A percentile compares a stretch with the other conserved stretches of the same genome.
Conservation (phyloP, 495 filamentous ascomycete genomes). For the Trichoderma orchidacearum region DNA sequence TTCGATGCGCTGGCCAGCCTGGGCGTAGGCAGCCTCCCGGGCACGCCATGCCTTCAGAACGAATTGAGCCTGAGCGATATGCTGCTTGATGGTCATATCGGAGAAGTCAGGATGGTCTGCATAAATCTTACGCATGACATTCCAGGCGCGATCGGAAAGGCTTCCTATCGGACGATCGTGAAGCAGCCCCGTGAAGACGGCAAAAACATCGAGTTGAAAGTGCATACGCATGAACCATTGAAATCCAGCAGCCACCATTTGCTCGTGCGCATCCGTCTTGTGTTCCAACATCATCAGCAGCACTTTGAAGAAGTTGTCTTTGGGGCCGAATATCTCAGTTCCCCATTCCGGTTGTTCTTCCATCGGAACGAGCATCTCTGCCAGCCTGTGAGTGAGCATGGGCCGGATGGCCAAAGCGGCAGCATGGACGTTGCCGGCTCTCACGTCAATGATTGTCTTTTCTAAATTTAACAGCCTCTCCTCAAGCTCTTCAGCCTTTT, state of each 20-base stretch:
- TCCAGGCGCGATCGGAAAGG: slow-evolving; percentile 40
- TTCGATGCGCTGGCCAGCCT: slow-evolving; percentile 9
- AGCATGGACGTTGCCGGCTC: slow-evolving; percentile 46
- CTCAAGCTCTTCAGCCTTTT: slow-evolving; percentile 29
- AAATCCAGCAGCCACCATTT: slow-evolving; percentile 22
- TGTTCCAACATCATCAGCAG: slow-evolving; percentile 28
- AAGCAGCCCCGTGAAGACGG: slow-evolving; percentile 39
- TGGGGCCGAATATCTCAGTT: slow-evolving; percentile 17
- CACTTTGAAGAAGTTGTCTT: slow-evolving; percentile 34
- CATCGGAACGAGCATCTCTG: slow-evolving; percentile 27
- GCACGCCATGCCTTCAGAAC: slow-evolving; percentile 32
- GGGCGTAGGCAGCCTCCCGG: slow-evolving; percentile 19
- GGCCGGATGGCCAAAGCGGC: slow-evolving; percentile 33
- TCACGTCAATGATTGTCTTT: slow-evolving; percentile 41
- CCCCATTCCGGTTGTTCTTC: slow-evolving; percentile 28
- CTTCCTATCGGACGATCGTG: slow-evolving; percentile 31
- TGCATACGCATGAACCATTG: slow-evolving; percentile 36
- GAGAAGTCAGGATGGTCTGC: slow-evolving; percentile 29
- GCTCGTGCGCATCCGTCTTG: slow-evolving; percentile 24
- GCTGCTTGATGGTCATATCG: slow-evolving; percentile 24
- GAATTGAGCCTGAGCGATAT: slow-evolving; percentile 25
- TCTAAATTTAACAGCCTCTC: slow-evolving; percentile 31
- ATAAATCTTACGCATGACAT: slow-evolving; percentile 24
- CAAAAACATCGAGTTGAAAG: slow-evolving; percentile 38
- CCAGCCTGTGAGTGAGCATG: slow-evolving; percentile 27